Evolutionary conservation across 2,329 filamentous ascomycete species (phyloP).

Genomic region (Moelleriella libera): DNA sequence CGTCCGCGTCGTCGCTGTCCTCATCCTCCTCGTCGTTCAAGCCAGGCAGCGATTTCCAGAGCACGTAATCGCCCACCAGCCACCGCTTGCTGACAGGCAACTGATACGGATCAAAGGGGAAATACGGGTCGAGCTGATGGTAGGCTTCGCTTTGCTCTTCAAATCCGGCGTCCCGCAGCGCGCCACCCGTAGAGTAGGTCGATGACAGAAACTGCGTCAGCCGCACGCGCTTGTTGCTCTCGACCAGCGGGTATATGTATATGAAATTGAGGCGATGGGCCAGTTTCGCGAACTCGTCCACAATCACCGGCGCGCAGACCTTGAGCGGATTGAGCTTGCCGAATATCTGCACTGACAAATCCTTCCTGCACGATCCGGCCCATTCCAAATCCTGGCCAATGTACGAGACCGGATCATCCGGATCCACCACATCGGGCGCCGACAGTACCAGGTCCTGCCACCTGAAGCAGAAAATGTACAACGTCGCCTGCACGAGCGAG

Average conservation of each 20-base stretch:
- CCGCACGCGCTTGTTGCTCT: slow-evolving; percentile 82
- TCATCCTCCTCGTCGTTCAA: slow-evolving; percentile 44
- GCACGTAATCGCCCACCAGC: slow-evolving; percentile 72
- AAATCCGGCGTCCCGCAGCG: slow-evolving; percentile 33
- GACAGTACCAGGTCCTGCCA: slow-evolving; percentile 77
- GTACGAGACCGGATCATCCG: slow-evolving; percentile 45
- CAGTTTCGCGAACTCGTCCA: slow-evolving; percentile 80
- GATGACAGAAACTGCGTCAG: slow-evolving; percentile 54
- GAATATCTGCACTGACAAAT: slow-evolving; percentile 65
- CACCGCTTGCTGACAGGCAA: slow-evolving; percentile 76
- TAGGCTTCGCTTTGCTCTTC: slow-evolving; percentile 55
- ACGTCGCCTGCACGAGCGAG: slow-evolving; percentile 70
- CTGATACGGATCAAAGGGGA: slow-evolving; percentile 94
- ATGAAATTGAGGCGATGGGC: slow-evolving; percentile 75
- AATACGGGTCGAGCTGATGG: slow-evolving; percentile 84
- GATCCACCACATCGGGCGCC: slow-evolving; percentile 44
- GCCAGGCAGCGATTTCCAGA: slow-evolving; percentile 64
- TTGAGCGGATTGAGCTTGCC: slow-evolving; percentile 89
- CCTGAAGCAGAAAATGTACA: slow-evolving; percentile 96
- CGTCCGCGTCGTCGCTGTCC: slow-evolving; percentile 21
- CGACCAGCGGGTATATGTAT: slow-evolving; percentile 78
- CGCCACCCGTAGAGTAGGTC: slow-evolving; percentile 39
- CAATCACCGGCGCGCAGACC: slow-evolving; percentile 81
- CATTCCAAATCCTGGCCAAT: slow-evolving; percentile 64
- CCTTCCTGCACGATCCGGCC: slow-evolving; percentile 59